phyloP scores from a whole-genome alignment of 2,329 filamentous ascomycete species.

The Verticillium klebahnii region DNA sequence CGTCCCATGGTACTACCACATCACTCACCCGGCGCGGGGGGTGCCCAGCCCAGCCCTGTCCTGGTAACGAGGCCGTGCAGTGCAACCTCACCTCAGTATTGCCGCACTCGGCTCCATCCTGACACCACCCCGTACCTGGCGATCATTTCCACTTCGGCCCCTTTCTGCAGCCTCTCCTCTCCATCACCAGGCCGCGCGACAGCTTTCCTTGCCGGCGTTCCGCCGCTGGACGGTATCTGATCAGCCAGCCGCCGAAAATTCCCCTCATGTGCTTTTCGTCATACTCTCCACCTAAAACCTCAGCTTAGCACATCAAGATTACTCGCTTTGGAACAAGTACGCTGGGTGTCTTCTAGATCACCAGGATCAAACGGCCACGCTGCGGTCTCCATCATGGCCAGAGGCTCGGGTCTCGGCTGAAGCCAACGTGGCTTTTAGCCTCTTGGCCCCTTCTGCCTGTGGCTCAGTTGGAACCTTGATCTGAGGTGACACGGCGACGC shows the following conservation, averaged over 20 bases:
- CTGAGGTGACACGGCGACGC: background rate
- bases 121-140: background rate
- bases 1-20: background rate
- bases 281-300: background rate
- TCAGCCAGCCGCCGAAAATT: background rate
- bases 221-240: background rate
- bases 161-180: background rate
- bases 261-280: background rate
- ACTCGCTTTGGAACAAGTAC: background rate
- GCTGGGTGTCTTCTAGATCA: background rate
- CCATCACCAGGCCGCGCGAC: background rate
- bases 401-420: slow-evolving; percentile 22
- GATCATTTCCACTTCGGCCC: background rate
- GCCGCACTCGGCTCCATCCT: background rate
- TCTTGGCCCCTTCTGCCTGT: background rate
- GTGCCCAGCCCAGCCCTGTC: background rate
- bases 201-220: background rate
- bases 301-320: background rate
- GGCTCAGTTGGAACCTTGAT: background rate
- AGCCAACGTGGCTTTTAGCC: slow-evolving; percentile 20
- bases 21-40: background rate
- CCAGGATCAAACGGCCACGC: background rate
- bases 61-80: background rate
- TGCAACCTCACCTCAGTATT: background rate
- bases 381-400: slow-evolving; percentile 8